Evolutionary conservation across 2,329 filamentous ascomycete species (phyloP).

Genomic region (Onygenales sp.): DNA sequence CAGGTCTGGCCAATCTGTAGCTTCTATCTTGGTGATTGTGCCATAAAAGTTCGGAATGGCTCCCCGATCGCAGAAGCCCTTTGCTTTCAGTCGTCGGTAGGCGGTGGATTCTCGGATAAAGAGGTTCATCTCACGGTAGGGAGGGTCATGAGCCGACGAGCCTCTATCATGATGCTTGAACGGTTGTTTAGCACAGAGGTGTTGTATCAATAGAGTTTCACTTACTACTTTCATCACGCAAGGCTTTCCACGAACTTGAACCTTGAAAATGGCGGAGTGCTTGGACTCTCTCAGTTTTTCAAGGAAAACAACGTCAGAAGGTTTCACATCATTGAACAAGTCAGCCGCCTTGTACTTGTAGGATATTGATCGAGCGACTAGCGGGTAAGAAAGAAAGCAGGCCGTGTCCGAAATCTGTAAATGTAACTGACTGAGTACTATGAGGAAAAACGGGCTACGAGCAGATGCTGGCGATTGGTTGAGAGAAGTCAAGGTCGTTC

Average conservation of each 20-base stretch:
- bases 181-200: background rate
- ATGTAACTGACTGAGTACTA: background rate
- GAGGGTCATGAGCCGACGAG: background rate
- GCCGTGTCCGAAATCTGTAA: background rate
- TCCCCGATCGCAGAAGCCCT: constrained; percentile 6
- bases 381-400: background rate
- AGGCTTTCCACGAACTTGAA: constrained; percentile 4
- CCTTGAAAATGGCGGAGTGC: constrained; percentile 11
- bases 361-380: background rate
- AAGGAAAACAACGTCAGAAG: constrained; percentile 8
- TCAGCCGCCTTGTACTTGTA: background rate
- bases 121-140: background rate
- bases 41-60: constrained; percentile 8
- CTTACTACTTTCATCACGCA: constrained; percentile 17
- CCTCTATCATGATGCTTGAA: constrained; percentile 3
- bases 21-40: constrained; percentile 8
- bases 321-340: background rate
- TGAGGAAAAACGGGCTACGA: background rate
- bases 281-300: constrained; percentile 4
- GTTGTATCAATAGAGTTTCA: background rate
- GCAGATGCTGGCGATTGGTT: background rate
- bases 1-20: background rate
- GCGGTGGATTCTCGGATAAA: constrained; percentile 5
- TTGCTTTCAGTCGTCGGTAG: constrained; percentile 7
- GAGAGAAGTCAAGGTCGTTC: background rate